A percentile compares a stretch with the other conserved stretches of the same genome.
Conservation (phyloP, 2,329 filamentous ascomycete genomes). For the Alternaria postmessia region DNA sequence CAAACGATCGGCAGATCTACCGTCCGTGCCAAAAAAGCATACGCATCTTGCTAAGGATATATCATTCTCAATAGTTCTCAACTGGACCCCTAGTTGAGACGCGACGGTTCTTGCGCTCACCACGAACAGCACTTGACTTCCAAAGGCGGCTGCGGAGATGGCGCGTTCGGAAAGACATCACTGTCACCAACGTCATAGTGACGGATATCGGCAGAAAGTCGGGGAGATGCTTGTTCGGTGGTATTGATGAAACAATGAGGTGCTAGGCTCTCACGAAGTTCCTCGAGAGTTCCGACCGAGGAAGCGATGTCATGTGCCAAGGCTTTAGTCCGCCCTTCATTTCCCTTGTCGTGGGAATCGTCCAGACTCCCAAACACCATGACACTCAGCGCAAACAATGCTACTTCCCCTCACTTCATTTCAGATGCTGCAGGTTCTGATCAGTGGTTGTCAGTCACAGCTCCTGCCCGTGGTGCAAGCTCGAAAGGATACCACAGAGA, state of each 20-base stretch:
- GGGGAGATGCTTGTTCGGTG: conserved; percentile 1
- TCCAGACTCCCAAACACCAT: not conserved
- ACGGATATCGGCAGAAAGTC: not conserved
- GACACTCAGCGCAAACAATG: not conserved
- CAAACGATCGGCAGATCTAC: conserved; percentile 12
- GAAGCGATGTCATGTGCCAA: conserved; percentile 7
- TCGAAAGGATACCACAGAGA: not conserved
- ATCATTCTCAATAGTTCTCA: not conserved
- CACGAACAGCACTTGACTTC: not conserved
- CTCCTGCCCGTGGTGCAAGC: not conserved
- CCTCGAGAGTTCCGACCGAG: not conserved
- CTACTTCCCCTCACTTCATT: not conserved
- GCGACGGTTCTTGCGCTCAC: not conserved
- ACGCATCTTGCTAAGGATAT: not conserved
- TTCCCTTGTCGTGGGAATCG: not conserved
- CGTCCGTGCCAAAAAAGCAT: not conserved
- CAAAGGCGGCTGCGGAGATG: no score
- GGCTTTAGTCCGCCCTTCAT: conserved; percentile 14
- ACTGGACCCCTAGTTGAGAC: not conserved
- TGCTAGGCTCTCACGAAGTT: not conserved
- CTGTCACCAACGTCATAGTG: not conserved
- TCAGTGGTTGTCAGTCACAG: not conserved
- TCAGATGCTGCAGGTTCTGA: not conserved
- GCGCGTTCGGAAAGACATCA: not conserved
- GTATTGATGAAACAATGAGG: conserved; percentile 13